Percentiles rank a stretch among this genome's conserved stretches.
Evolutionary conservation across 2,329 filamentous ascomycete genomes (phyloP).

Genomic region (Pezicula radicicola): DNA sequence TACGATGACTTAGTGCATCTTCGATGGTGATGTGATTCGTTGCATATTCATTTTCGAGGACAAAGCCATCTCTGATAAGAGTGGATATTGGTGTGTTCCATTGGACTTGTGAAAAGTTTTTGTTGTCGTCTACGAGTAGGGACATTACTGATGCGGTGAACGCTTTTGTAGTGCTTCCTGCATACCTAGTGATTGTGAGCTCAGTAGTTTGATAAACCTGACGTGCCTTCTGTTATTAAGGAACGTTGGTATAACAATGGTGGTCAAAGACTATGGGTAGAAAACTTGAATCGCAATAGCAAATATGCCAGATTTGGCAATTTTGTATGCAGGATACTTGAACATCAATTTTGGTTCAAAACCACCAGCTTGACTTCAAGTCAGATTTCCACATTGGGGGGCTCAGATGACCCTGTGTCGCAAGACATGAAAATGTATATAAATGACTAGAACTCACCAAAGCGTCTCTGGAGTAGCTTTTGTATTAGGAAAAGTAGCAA

Average conservation of each 20-base stretch:
- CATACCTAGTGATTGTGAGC: conserved; percentile 27
- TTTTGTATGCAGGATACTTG: too few species aligned
- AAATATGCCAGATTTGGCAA: too few species aligned
- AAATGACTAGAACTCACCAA: conserved; percentile 28
- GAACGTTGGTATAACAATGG: too few species aligned
- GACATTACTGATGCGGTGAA: conserved; percentile 48
- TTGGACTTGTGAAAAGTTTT: conserved; percentile 32
- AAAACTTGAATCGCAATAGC: too few species aligned
- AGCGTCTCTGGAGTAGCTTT: conserved; percentile 44
- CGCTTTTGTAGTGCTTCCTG: conserved; percentile 54
- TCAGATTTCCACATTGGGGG: too few species aligned
- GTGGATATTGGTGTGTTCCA: conserved; percentile 45
- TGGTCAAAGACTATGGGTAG: too few species aligned
- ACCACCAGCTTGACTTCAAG: too few species aligned
- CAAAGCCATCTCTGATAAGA: conserved; percentile 50
- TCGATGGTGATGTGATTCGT: conserved; percentile 50
- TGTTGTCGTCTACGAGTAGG: conserved; percentile 44
- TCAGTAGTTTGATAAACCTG: too few species aligned
- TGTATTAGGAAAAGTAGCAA: conserved; percentile 32
- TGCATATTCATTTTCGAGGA: conserved; percentile 41
- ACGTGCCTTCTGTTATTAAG: too few species aligned
- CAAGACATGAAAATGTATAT: too few species aligned
- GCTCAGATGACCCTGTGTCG: too few species aligned
- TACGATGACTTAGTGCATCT: conserved; percentile 51
- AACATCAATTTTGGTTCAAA: too few species aligned